A percentile compares a stretch with the other conserved stretches of the same genome.
Evolutionary conservation across 139 green algal species (phyloP).

Genomic region (Chlamydomonas sphaeroides): DNA sequence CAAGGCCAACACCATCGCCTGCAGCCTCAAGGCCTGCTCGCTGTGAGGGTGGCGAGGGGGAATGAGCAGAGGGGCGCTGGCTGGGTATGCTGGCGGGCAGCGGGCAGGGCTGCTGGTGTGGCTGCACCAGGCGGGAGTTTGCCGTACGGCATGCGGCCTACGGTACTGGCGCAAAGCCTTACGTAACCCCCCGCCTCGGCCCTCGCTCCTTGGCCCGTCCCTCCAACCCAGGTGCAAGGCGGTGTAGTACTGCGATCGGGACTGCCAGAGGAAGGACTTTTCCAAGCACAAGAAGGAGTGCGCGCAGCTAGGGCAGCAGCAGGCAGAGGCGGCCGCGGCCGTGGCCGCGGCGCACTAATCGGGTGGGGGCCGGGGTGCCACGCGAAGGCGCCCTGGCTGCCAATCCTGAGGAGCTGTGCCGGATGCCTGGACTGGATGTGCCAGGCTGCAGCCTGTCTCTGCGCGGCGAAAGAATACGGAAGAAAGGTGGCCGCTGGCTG

Average conservation of each 20-base stretch:
- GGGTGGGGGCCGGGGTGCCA: no score
- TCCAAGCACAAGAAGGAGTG: background rate
- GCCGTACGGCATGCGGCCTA: background rate
- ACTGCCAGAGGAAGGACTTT: slow-evolving; percentile 2
- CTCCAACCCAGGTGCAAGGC: background rate
- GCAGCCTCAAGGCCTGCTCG: background rate
- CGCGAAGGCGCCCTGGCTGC: no score
- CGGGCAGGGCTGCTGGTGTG: no score
- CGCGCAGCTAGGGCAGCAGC: background rate
- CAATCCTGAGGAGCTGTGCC: no score
- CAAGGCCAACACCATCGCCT: slow-evolving; percentile 4
- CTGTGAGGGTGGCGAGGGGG: background rate
- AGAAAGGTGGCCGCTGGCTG: no score
- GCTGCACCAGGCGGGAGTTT: background rate
- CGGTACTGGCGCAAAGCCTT: background rate
- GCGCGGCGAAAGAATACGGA: no score
- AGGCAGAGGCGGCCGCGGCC: no score
- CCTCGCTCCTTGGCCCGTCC: background rate
- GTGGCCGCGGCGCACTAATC: no score
- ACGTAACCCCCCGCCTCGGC: no score
- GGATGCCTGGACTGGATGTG: no score
- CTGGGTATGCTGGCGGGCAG: background rate
- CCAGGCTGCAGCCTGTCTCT: no score
- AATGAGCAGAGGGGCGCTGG: background rate
- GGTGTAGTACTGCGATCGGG: slow-evolving; percentile 1